A percentile compares a stretch with the other conserved stretches of the same genome.
Conservation (phyloP, 805 yeast genomes). For the Ogataea chonburiensis region DNA sequence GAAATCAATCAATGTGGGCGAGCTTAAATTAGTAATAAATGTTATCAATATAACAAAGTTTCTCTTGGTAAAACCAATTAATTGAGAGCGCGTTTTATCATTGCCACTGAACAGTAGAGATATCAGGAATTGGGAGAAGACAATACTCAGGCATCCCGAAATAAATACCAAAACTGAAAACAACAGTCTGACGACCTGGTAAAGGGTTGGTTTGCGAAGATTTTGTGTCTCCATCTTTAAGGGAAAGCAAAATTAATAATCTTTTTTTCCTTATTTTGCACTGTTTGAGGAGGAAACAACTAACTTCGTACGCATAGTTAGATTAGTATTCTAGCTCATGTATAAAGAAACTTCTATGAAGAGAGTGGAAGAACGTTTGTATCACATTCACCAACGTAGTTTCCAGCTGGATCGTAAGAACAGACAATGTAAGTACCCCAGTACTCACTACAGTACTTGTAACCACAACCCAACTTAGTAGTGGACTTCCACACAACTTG, state of each 20-base stretch:
- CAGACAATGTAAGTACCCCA: slow-evolving; percentile 69
- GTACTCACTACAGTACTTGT: slow-evolving; percentile 42
- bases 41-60: slow-evolving; percentile 56
- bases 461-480: slow-evolving; percentile 65
- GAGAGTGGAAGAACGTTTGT: slow-evolving; percentile 36
- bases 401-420: slow-evolving; percentile 78
- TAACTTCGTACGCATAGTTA: too few species aligned
- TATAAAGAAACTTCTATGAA: too few species aligned
- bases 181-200: slow-evolving; percentile 27
- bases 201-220: slow-evolving; percentile 13
- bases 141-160: slow-evolving; percentile 44
- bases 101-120: slow-evolving; percentile 32
- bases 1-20: slow-evolving; percentile 53
- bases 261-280: too few species aligned
- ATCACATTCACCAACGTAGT: slow-evolving; percentile 48
- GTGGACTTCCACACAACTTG: slow-evolving; percentile 70
- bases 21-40: slow-evolving; percentile 47
- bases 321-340: too few species aligned
- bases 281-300: too few species aligned
- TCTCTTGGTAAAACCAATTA: slow-evolving; percentile 54
- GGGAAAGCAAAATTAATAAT: too few species aligned
- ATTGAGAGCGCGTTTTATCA: slow-evolving; percentile 37
- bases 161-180: slow-evolving; percentile 29
- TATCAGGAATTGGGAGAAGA: slow-evolving; percentile 46
- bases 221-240: too few species aligned